Evolutionary conservation across 495 filamentous ascomycete species (phyloP), one percentile per base, ranked within the genome.

Genomic region (Lentithecium fluviatile): DNA sequence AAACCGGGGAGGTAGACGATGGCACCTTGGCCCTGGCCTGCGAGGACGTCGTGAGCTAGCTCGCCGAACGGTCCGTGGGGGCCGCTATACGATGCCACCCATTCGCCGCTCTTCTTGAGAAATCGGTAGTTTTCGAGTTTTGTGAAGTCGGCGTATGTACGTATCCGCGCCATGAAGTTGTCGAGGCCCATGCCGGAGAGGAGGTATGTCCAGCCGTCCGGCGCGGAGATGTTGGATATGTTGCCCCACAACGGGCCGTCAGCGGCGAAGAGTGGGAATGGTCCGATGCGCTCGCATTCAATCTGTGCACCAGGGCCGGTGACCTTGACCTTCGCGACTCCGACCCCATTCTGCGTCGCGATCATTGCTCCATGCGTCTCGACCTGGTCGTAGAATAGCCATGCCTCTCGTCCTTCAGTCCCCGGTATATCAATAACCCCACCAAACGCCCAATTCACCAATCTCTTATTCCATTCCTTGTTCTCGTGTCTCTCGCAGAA

Each of bases 11-110:
- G 13, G 26, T 54, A 52, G 23, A 60, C 25, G 29, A 60, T 45
- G 4, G 58, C 58, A 15, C 58, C 58, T 34, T 60, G 58, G 5
- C 37, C 50, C 49, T 60, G 58, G 42, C 26, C 49, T 23, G 45
- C 25, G 3, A 60, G 50, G 40, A 53, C 48, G 24, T 45, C 49
- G 17, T 53, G 34, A 4, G 10, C 32, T 13, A 60, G 58, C 37
- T 60, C 49, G 17, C 49, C 58, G 12, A 60, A 21, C 19, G 47
- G 47, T 8, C 47, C 47, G 23, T 50, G 26, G 47, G 47, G 47
- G 26, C 17, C 47, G 21, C 17, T 10, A 34, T 60, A 13, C 13
- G 32, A 43, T n/a, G 32, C 43, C 38, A 49, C 25, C 58, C 48
- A 60, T 36, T 20, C 43, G 17, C 49, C 40, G 11, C 26, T 49